Evolutionary conservation across 164 flowering plant genomes (phyloP).

Genomic region (Magnolia changhungtana): DNA sequence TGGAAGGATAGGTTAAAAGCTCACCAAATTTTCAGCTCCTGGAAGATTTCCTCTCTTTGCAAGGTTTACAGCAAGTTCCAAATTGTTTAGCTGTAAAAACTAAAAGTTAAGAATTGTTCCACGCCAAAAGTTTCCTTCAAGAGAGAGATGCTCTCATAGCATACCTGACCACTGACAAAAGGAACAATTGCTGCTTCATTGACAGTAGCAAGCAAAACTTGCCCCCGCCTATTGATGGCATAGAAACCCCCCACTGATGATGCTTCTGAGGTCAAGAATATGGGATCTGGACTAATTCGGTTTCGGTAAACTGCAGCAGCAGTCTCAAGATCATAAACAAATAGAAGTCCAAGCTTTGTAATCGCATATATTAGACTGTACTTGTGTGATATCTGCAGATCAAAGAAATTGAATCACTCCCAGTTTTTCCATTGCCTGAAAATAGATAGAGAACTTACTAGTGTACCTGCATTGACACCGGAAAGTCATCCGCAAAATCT

Average conservation of each 20-base stretch:
- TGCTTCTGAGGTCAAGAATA: conserved; percentile 91
- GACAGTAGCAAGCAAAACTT: conserved; percentile 78
- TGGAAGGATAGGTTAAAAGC: neutral
- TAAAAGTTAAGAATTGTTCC: neutral
- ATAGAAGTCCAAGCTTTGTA: conserved; percentile 92
- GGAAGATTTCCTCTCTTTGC: conserved; percentile 99
- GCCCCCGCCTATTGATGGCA: conserved; percentile 92
- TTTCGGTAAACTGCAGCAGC: conserved; percentile 93
- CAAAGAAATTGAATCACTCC: neutral
- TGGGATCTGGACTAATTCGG: conserved; percentile 96
- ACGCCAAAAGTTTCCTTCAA: neutral
- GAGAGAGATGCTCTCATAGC: neutral
- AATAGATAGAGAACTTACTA: neutral
- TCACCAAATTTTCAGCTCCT: conserved; percentile 34
- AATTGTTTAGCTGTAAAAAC: conserved; percentile 17
- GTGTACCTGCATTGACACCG: conserved; percentile 96
- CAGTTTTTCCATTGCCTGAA: neutral
- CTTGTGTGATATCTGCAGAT: conserved; percentile 82
- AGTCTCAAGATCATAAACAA: conserved; percentile 93
- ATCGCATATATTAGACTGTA: conserved; percentile 83
- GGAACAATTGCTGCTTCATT: conserved; percentile 12
- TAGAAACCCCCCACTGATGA: conserved; percentile 89
- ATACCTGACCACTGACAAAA: conserved; percentile 16
- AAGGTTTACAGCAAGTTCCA: conserved; percentile 87
- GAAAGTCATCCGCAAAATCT: conserved; percentile 97